Base-by-base conservation (phyloP, 2,329 filamentous ascomycete species). In the Xylariaceae sp. region DNA sequence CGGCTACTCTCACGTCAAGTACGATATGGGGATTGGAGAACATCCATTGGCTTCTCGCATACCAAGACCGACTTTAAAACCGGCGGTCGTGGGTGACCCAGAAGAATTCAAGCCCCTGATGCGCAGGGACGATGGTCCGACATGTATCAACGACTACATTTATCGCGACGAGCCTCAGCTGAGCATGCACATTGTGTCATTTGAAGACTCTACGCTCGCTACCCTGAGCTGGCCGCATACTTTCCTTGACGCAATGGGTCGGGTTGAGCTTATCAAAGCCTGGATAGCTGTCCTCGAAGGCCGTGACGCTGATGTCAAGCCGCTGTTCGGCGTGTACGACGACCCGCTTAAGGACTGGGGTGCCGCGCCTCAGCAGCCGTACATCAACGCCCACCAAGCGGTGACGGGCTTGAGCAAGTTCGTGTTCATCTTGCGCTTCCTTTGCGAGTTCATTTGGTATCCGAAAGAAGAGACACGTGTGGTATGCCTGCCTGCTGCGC, bases 261-360 rank as follows among this genome's bases (percentile, higher is more conserved):
- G 64, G 22, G 53, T 59, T 3, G 66, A 61, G 1, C 58, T 80
- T 6, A 50, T 78, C 3, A 52, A 65, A 1, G 69, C 65, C 6
- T 79, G 75, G 76, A 71, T 64, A 0, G 57, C 67, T 1, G 66
- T 74, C 0, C 55, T 79, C 2, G 64, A 65, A 6, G 73, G 70
- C 1, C 58, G 64, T 3, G 69, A 72, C 21, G 55, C 58, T 10
- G 64, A 75, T 33, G 65, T 77, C 0, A 58, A 60, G 5, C 61
- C 63, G 3, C 46, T 73, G 2, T 49, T 59, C 1, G 64, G 64
- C 7, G 57, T 64, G 2, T 32, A 32, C 27, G 27, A 32, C 12
- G 27, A 32, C 27, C 27, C 27, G 27, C 27, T 32, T 16, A 32
- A 32, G 27, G 16, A 8, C 7, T 32, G 12, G 12, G 27, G 27